These are phyloP conservation scores for Cornus kousa DNA, from an alignment of 148 eudicot species.

Conservation along the genomic window DNA sequence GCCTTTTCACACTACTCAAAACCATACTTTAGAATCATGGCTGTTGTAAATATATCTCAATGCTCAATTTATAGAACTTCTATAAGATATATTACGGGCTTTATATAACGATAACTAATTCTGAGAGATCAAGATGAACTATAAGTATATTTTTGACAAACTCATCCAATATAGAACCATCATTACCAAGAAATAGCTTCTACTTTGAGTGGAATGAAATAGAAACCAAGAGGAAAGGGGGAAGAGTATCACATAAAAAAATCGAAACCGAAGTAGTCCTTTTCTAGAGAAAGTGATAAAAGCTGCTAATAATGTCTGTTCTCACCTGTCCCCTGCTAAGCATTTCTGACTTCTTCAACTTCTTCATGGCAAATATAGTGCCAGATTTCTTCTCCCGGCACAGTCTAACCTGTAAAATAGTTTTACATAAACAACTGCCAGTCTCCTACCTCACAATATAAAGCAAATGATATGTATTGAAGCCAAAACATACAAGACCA, in stretches of 20 bases:
- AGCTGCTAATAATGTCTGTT: constrained; percentile 1
- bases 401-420: constrained; percentile 46
- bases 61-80: background rate
- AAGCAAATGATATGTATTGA: background rate
- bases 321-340: constrained; percentile 70
- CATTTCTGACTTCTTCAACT: constrained; percentile 76
- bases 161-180: background rate
- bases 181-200: background rate
- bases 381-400: constrained; percentile 69
- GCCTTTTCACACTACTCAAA: background rate
- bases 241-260: background rate
- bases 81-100: too few species aligned
- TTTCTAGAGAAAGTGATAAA: background rate
- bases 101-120: too few species aligned
- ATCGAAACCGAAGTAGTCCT: background rate
- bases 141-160: too few species aligned
- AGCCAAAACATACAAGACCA: background rate
- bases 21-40: background rate
- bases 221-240: background rate
- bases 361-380: constrained; percentile 67
- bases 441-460: constrained; percentile 1
- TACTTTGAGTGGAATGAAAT: background rate
- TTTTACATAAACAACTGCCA: constrained; percentile 9
- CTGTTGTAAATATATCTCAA: too few species aligned
- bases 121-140: background rate